Evolutionary conservation across 345 rosid species (phyloP), one percentile per base, ranked within the genome.

Genomic region (Odontarrhena argentea): DNA sequence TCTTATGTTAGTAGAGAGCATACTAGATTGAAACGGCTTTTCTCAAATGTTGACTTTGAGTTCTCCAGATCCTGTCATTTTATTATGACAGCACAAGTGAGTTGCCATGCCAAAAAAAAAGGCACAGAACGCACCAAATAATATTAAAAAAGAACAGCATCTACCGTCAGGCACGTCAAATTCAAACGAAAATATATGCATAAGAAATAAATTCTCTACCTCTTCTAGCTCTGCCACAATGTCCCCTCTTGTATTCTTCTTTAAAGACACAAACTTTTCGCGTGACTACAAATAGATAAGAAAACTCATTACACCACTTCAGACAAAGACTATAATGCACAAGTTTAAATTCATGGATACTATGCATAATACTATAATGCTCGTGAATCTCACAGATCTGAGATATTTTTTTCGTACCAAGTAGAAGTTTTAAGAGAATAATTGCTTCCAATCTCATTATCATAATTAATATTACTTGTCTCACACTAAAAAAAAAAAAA

Each of bases 21-120:
- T 88, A 92, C 98, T 79, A 89, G 86, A 84, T 86, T 82, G 78
- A 92, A 89, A 79, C 96, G 98, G 79, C 95, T 89, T 75, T 72
- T 85, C 73, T 92, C 98, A 74, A 88, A 92, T 67, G 90, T 67
- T 74, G 95, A 89, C 79, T 87, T 92, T 49, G 98, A 92, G 77
- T 92, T 89, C 74, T 86, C 82, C 49, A 92, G 70, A 83, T 83
- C 87, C 98, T 92, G 94, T 71, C 45, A 55, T 38, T 63, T 51
- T 51, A 14, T 63, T 12, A 41, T 30, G n/a, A n/a, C 45, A 49
- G 47, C 49, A 43, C 26, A 55, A 9, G 53, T 67, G 28, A 62
- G 67, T 62, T 68, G 55, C 43, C 64, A 37, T 55, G 58, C 45
- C 11, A 1, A 28, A 11, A 22, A 1, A 8, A 25, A 28, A 9